phyloP scores from a whole-genome alignment of 805 yeast genomes.

The Nadsonia fulvescens region DNA sequence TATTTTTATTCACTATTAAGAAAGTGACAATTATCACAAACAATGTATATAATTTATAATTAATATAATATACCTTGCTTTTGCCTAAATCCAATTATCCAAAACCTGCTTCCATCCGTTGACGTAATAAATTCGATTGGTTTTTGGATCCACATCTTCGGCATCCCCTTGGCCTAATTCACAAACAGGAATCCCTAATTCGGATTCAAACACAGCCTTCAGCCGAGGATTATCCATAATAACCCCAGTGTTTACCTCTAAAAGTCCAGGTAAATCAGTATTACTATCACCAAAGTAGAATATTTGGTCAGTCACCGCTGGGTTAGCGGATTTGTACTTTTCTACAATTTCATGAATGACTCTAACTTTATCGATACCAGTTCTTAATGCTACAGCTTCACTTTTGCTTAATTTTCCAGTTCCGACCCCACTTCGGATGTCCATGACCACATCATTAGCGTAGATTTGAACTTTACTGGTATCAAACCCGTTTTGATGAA shows the following conservation, averaged over 20 bases:
- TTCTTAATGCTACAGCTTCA: slow-evolving; percentile 21
- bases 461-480: slow-evolving; percentile 18
- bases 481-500: slow-evolving; percentile 12
- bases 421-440: slow-evolving; percentile 14
- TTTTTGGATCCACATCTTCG: no score
- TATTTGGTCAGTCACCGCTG: slow-evolving; percentile 10
- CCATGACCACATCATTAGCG: slow-evolving; percentile 32
- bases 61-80: no score
- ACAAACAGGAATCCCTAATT: no score
- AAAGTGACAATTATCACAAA: no score
- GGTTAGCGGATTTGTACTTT: slow-evolving; percentile 6
- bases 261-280: slow-evolving; percentile 36
- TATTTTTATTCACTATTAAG: no score
- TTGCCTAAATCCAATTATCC: no score
- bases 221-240: slow-evolving; percentile 20
- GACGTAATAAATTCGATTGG: no score
- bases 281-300: slow-evolving; percentile 46
- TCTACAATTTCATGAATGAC: slow-evolving; percentile 11
- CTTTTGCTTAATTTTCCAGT: slow-evolving; percentile 15
- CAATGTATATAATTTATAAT: no score
- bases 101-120: no score
- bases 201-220: no score
- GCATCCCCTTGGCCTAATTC: no score
- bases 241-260: slow-evolving; percentile 30
- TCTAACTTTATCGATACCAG: slow-evolving; percentile 34